A percentile compares a stretch with the other conserved stretches of the same genome.
phyloP scores from a whole-genome alignment of 1,284 basidiomycete genomes.

The Fomitopsis palustris region DNA sequence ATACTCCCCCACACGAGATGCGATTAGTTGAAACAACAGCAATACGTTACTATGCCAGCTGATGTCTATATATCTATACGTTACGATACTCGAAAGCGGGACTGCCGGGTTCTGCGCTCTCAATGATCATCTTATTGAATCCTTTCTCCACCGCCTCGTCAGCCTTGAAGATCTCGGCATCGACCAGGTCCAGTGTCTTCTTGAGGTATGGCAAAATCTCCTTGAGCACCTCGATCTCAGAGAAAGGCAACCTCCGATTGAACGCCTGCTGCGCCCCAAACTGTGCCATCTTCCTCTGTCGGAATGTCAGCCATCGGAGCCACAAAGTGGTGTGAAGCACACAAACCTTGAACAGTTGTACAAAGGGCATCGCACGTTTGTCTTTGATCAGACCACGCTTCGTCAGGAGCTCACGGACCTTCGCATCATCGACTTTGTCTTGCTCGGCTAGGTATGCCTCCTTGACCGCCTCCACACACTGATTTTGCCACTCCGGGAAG shows the following conservation, averaged over 20 bases:
- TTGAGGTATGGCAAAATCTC: conserved; percentile 83
- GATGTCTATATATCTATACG: conserved; percentile 29
- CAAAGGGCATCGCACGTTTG: conserved; percentile 95
- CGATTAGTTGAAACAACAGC: too few relatives aligned
- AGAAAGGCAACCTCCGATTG: conserved; percentile 85
- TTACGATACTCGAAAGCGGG: conserved; percentile 87
- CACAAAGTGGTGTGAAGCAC: not conserved
- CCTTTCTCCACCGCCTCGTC: conserved; percentile 66
- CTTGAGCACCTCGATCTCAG: conserved; percentile 75
- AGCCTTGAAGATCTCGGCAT: conserved; percentile 69
- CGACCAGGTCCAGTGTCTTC: conserved; percentile 74
- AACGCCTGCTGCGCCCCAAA: conserved; percentile 82
- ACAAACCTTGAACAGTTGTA: conserved; percentile 85
- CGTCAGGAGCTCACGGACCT: conserved; percentile 69
- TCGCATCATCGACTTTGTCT: conserved; percentile 80
- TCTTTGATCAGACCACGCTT: conserved; percentile 90
- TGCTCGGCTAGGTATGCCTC: conserved; percentile 61
- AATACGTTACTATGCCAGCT: not conserved
- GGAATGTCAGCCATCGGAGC: not conserved
- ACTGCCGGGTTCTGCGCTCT: conserved; percentile 83
- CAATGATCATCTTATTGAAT: conserved; percentile 69
- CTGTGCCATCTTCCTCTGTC: conserved; percentile 72
- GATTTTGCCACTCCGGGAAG: conserved; percentile 95
- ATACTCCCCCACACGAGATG: too few relatives aligned
- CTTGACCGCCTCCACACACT: conserved; percentile 75